phyloP scores from a whole-genome alignment of 176 grass and related monocot species.

The Musa beccarii region DNA sequence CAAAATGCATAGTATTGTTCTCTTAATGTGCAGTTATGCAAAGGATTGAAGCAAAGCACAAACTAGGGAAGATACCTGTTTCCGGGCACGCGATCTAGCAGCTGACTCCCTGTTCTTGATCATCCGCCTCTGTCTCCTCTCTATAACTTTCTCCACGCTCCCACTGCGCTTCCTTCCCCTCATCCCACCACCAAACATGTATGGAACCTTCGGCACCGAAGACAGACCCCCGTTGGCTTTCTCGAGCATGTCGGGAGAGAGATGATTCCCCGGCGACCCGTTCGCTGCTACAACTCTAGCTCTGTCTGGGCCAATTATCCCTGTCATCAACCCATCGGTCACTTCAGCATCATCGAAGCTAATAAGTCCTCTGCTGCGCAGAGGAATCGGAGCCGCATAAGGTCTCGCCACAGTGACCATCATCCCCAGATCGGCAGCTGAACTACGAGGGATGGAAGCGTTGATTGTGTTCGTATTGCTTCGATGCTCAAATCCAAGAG shows the following conservation, averaged over 20 bases:
- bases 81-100: slow-evolving; percentile 9
- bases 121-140: slow-evolving; percentile 14
- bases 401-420: neutral
- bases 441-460: neutral
- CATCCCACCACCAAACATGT: slow-evolving; percentile 17
- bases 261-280: neutral
- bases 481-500: neutral
- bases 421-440: neutral
- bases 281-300: neutral
- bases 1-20: too few relatives aligned
- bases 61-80: neutral
- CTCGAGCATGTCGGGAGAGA: neutral
- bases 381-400: neutral
- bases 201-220: neutral
- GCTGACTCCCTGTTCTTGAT: slow-evolving; percentile 17
- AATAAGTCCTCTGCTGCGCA: neutral
- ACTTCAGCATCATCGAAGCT: neutral
- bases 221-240: neutral
- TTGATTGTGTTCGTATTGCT: neutral
- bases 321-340: neutral
- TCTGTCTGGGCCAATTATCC: neutral
- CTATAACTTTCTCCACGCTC: slow-evolving; percentile 53
- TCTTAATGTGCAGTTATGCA: neutral
- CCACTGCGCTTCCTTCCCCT: slow-evolving; percentile 51
- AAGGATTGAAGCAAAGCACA: neutral